These are phyloP conservation scores for Hyaloperonospora arabidopsidis DNA, from an alignment of 352 stramenopile genomes.

Conservation along the genomic window DNA sequence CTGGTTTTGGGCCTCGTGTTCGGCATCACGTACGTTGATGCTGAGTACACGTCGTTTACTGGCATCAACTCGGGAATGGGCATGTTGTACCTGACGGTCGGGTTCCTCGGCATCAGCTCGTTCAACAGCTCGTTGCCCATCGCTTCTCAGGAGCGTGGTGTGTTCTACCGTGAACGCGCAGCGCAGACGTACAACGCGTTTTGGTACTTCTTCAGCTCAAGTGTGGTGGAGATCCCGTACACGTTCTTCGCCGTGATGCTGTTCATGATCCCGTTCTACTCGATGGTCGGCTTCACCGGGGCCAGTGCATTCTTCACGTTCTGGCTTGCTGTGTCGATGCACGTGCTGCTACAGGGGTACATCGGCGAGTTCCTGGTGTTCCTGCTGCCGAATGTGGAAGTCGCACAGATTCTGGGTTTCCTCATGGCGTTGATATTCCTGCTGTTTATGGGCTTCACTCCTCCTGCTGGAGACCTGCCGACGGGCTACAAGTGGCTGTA, in stretches of 20 bases:
- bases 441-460: slow-evolving; percentile 50
- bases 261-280: slow-evolving; percentile 34
- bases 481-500: slow-evolving; percentile 51
- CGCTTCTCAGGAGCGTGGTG: slow-evolving; percentile 73
- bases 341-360: slow-evolving; percentile 47
- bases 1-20: slow-evolving; percentile 66
- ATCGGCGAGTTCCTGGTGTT: slow-evolving; percentile 42
- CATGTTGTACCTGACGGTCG: slow-evolving; percentile 63
- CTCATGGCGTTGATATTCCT: slow-evolving; percentile 47
- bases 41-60: slow-evolving; percentile 43
- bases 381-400: slow-evolving; percentile 33
- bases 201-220: slow-evolving; percentile 58
- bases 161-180: slow-evolving; percentile 90
- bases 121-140: slow-evolving; percentile 75
- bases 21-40: slow-evolving; percentile 41
- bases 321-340: slow-evolving; percentile 41
- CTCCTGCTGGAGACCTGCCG: slow-evolving; percentile 41
- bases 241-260: slow-evolving; percentile 31
- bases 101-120: slow-evolving; percentile 73
- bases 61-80: slow-evolving; percentile 26
- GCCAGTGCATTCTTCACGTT: slow-evolving; percentile 40
- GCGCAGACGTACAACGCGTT: slow-evolving; percentile 84
- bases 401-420: slow-evolving; percentile 29
- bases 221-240: slow-evolving; percentile 67
- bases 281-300: slow-evolving; percentile 44